Conservation (phyloP, 2,329 filamentous ascomycete species). For the Thyridium curvatum region DNA sequence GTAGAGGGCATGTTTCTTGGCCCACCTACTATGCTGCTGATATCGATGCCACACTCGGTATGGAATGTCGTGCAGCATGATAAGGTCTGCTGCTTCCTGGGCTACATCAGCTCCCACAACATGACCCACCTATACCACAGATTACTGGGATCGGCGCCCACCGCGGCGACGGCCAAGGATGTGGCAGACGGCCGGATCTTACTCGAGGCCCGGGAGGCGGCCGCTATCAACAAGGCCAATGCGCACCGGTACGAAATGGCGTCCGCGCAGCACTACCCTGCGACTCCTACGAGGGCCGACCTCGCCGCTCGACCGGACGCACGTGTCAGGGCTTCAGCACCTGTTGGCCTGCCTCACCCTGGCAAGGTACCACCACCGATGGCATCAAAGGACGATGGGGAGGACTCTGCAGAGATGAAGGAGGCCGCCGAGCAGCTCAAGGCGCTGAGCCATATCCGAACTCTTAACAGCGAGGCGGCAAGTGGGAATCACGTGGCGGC, state of each 20-base stretch:
- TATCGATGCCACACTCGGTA: conserved; percentile 58
- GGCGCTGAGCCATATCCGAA: conserved; percentile 57
- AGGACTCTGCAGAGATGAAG: conserved; percentile 64
- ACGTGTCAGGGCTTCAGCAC: conserved; percentile 1
- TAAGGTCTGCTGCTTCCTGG: conserved; percentile 60
- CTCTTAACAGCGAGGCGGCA: conserved; percentile 39
- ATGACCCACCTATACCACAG: conserved; percentile 59
- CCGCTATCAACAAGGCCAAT: conserved; percentile 10
- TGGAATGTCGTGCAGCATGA: conserved; percentile 61
- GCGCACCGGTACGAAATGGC: too few species aligned
- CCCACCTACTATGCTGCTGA: conserved; percentile 58
- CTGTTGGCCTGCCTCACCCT: not conserved
- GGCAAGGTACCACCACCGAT: conserved; percentile 18
- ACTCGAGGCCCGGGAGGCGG: conserved; percentile 44
- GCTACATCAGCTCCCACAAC: conserved; percentile 61
- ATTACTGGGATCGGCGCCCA: conserved; percentile 39
- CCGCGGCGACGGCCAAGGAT: conserved; percentile 42
- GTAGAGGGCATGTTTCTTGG: conserved; percentile 65
- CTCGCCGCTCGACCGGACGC: conserved; percentile 5
- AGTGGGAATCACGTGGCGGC: conserved; percentile 22
- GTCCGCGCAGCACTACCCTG: conserved; percentile 4
- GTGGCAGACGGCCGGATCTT: conserved; percentile 52
- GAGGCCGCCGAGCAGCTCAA: conserved; percentile 63
- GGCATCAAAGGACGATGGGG: conserved; percentile 40
- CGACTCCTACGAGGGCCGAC: conserved; percentile 2